Evolutionary conservation across 768 basidiomycete genomes (phyloP), one percentile per base, ranked within the genome.

Genomic region (Tricholoma furcatifolium): DNA sequence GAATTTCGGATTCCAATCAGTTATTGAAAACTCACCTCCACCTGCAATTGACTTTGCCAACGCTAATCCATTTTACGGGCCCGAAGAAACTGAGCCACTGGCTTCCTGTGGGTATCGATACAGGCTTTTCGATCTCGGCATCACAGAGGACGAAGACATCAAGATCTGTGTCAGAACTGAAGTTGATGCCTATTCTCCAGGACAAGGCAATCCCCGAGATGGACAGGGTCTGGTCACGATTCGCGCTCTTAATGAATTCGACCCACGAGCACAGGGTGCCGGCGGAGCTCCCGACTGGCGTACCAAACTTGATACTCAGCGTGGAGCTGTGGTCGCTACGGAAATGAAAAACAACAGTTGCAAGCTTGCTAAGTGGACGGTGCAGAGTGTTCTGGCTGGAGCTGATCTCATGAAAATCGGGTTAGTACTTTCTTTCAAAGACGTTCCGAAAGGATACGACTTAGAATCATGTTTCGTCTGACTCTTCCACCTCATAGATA

Each of bases 331-430:
- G 39, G 94, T 98, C 54, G 93, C 97, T 32, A 95, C 93, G 21
- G 97, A 99, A 78, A 98, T 98, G 97, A 99, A 98, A 77, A 99
- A 99, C 73, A 99, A 99, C 74, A 91, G 88, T 62, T 94, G 88
- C 74, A 99, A 99, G 70, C 81, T 99, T 24, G 94, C 95, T 17
- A 89, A 96, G 64, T 99, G 96, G 94, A 87, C 96, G 0, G 91
- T 98, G 15, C 94, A 98, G 75, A 90, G 90, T 65, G 79, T 98
- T 35, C 77, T 99, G 32, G 93, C 97, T 40, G 97, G 97, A 40
- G 96, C 94, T 18, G 97, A 98, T 46, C 73, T 87, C 55, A 88
- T 98, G 86, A 99, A 98, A 75, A 93, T 98, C 66, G 96, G 95
- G 93, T 96, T 60, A 53, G 87, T 79, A 23, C 47, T 18, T 23